phyloP scores from a whole-genome alignment of 2,329 filamentous ascomycete species.

The Aspergillus uvarum region DNA sequence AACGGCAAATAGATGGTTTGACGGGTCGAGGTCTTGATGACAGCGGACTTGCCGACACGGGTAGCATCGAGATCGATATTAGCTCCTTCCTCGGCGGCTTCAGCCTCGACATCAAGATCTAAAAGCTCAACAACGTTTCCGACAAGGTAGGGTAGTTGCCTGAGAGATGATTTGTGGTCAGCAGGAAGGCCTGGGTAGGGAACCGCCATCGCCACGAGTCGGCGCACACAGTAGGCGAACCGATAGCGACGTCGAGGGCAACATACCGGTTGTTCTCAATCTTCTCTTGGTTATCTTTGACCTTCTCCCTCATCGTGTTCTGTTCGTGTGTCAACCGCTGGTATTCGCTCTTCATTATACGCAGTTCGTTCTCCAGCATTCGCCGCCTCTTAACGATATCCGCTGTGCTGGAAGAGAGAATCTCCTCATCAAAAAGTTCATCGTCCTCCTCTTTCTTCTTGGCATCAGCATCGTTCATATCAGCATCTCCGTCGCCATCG shows the following conservation, averaged over 20 bases:
- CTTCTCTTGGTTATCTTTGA: constrained; percentile 98
- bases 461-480: constrained; percentile 87
- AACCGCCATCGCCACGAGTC: constrained; percentile 7
- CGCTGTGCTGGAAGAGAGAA: constrained; percentile 86
- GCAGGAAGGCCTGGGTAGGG: background rate
- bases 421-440: constrained; percentile 86
- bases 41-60: constrained; percentile 93
- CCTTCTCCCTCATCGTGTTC: constrained; percentile 94
- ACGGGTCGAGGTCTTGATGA: constrained; percentile 98
- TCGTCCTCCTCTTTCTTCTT: constrained; percentile 67
- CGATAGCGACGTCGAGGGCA: background rate
- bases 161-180: constrained; percentile 39
- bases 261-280: constrained; percentile 94
- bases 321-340: constrained; percentile 95
- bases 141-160: constrained; percentile 96
- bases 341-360: constrained; percentile 98
- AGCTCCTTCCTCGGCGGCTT: constrained; percentile 94
- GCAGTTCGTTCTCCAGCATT: constrained; percentile 92
- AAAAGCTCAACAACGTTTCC: constrained; percentile 97
- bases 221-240: constrained; percentile 2
- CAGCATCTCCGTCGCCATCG: constrained; percentile 69
- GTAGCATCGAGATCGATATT: constrained; percentile 98
- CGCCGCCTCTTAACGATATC: constrained; percentile 90
- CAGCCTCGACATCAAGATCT: constrained; percentile 91
- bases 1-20: constrained; percentile 98